Percentiles rank a stretch among this genome's conserved stretches.
phyloP scores from a whole-genome alignment of 257 asterid species.

The Solanum tarijense region DNA sequence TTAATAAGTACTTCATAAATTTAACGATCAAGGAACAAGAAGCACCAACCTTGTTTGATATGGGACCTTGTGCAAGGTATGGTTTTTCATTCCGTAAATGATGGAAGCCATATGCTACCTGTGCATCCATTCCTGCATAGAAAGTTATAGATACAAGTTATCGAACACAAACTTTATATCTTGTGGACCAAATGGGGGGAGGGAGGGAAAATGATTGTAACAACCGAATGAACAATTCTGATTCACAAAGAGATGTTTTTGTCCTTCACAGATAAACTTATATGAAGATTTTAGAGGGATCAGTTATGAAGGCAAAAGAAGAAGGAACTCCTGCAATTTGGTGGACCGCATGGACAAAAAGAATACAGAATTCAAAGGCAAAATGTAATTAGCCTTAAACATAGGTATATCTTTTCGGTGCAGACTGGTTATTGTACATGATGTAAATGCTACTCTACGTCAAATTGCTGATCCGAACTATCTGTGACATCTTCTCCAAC shows the following conservation, averaged over 20 bases:
- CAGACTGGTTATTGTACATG: background rate
- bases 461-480: background rate
- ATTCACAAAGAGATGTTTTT: background rate
- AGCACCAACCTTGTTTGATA: slow-evolving; percentile 70
- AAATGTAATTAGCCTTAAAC: background rate
- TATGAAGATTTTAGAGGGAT: background rate
- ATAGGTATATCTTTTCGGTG: background rate
- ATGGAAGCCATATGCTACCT: slow-evolving; percentile 94
- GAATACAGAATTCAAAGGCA: background rate
- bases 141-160: background rate
- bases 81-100: slow-evolving; percentile 86
- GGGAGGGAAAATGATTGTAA: background rate
- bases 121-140: slow-evolving; percentile 90
- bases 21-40: background rate
- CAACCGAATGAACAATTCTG: background rate
- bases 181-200: background rate
- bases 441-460: background rate
- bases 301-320: background rate
- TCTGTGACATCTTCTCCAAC: background rate
- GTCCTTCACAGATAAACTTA: background rate
- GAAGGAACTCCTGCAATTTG: background rate
- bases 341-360: background rate
- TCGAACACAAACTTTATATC: background rate
- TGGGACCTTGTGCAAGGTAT: slow-evolving; percentile 90
- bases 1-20: background rate